phyloP scores from a whole-genome alignment of 306 rosid species.

The Cicer arietinum region DNA sequence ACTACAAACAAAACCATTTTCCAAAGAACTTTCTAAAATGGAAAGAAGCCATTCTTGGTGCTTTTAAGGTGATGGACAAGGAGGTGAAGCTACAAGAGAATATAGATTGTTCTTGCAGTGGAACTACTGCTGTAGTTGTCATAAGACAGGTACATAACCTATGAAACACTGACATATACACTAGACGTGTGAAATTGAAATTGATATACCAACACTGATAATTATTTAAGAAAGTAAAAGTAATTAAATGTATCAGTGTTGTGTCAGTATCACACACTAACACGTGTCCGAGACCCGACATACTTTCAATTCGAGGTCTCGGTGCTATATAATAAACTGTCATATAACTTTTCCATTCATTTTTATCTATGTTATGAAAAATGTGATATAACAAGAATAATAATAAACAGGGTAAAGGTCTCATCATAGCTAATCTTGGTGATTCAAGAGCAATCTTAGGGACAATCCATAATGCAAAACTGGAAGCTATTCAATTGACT shows the following conservation, averaged over 20 bases:
- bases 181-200: too few species aligned
- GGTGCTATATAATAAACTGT: too few species aligned
- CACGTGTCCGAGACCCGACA: too few species aligned
- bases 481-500: slow-evolving; percentile 64
- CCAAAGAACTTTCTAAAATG: slow-evolving; percentile 45
- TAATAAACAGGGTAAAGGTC: slow-evolving; percentile 61
- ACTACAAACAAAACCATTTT: slow-evolving; percentile 3
- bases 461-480: slow-evolving; percentile 53
- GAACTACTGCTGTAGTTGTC: slow-evolving; percentile 71
- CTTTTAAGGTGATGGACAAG: slow-evolving; percentile 75
- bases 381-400: neutral
- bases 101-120: slow-evolving; percentile 68
- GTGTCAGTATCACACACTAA: too few species aligned
- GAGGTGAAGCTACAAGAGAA: slow-evolving; percentile 65
- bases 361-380: neutral
- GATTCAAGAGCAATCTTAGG: slow-evolving; percentile 90
- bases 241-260: too few species aligned
- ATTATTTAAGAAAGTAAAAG: too few species aligned
- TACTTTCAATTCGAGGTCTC: too few species aligned
- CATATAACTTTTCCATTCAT: too few species aligned
- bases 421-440: slow-evolving; percentile 76
- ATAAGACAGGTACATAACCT: slow-evolving; percentile 58
- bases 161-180: too few species aligned
- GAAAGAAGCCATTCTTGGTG: slow-evolving; percentile 57
- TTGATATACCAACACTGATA: too few species aligned